These are phyloP conservation scores for Yamadazyma diospyri DNA, from an alignment of 1,139 yeast species.

Conservation along the genomic window DNA sequence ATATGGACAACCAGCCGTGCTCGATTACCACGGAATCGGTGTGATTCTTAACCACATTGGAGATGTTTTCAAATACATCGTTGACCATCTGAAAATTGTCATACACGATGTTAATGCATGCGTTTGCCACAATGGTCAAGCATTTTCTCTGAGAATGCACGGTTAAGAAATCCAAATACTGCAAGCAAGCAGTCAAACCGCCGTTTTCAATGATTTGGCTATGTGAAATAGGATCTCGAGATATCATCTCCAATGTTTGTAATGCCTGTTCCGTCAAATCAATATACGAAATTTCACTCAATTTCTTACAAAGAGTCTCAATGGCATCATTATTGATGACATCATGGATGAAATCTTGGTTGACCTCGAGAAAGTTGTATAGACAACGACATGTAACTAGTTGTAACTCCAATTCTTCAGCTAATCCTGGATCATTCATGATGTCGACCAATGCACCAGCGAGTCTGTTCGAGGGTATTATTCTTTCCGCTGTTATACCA, in stretches of 20 bases:
- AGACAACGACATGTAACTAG: slow-evolving; percentile 83
- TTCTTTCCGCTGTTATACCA: slow-evolving; percentile 57
- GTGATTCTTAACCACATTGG: slow-evolving; percentile 57
- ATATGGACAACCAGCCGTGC: slow-evolving; percentile 63
- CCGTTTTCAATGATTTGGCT: slow-evolving; percentile 51
- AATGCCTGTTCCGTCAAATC: slow-evolving; percentile 92
- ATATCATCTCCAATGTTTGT: slow-evolving; percentile 68
- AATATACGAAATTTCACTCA: slow-evolving; percentile 75
- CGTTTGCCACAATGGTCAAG: slow-evolving; percentile 70
- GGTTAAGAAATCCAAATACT: slow-evolving; percentile 83
- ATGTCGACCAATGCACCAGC: slow-evolving; percentile 56
- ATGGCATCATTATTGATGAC: slow-evolving; percentile 69
- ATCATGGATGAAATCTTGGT: slow-evolving; percentile 60
- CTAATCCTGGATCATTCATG: slow-evolving; percentile 54
- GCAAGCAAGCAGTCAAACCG: slow-evolving; percentile 65
- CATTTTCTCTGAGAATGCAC: slow-evolving; percentile 88
- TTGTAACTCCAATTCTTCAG: slow-evolving; percentile 73
- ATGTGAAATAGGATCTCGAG: slow-evolving; percentile 51
- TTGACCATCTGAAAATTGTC: slow-evolving; percentile 46
- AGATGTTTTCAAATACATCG: slow-evolving; percentile 59
- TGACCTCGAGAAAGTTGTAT: slow-evolving; percentile 76
- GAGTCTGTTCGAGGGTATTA: slow-evolving; percentile 59
- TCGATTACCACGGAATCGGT: slow-evolving; percentile 66
- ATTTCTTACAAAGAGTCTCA: slow-evolving; percentile 60
- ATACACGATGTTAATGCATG: slow-evolving; percentile 52